Percentiles rank a stretch among this genome's conserved stretches.
These are phyloP conservation scores for Rhodamnia rubescens DNA, from an alignment of 345 rosid genomes.

Conservation along the genomic window DNA sequence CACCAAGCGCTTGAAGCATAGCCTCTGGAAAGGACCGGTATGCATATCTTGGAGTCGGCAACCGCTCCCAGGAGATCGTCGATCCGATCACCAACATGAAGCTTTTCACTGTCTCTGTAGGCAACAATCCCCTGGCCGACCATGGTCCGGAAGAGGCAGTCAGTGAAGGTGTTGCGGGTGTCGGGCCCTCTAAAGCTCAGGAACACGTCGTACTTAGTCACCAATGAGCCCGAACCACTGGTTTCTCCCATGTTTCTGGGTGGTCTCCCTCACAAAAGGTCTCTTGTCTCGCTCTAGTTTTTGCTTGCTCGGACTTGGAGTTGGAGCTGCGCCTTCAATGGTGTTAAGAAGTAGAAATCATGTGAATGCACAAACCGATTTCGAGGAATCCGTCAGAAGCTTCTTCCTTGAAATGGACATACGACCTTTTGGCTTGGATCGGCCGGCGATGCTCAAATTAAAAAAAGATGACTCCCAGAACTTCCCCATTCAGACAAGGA, in stretches of 20 bases:
- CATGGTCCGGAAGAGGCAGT: not conserved
- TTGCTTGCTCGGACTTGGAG: not conserved
- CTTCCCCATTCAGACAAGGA: no score
- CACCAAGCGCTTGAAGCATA: not conserved
- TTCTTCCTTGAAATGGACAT: no score
- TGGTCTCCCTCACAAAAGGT: no score
- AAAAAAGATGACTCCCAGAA: no score
- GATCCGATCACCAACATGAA: not conserved
- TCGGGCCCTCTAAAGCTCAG: not conserved
- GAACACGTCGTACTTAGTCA: no score
- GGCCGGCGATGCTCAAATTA: no score
- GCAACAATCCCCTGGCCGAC: not conserved
- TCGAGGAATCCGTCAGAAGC: no score
- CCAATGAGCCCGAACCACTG: no score
- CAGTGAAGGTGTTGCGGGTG: not conserved
- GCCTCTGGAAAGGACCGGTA: not conserved
- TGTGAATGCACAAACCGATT: no score
- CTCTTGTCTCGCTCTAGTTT: not conserved
- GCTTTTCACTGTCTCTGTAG: not conserved
- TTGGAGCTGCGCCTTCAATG: not conserved
- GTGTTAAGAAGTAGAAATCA: not conserved
- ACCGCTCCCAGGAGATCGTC: not conserved
- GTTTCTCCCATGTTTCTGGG: no score
- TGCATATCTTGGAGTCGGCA: not conserved
- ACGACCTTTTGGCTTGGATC: no score